Conservation (phyloP, 192 early-diverging fungal species). For the Backusella luteola region DNA sequence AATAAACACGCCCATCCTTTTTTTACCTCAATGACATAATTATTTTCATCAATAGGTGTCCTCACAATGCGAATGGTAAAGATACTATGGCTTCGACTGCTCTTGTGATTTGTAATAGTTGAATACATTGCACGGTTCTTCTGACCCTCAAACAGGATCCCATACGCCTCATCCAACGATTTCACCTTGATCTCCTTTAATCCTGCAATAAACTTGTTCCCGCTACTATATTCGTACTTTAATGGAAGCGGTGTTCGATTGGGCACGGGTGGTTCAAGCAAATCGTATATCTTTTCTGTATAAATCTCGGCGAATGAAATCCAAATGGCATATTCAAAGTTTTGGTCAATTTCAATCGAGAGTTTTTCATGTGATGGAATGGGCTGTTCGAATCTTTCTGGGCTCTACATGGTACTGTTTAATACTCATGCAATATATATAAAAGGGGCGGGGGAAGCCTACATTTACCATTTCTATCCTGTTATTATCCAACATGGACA, state of each 20-base stretch:
- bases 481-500: neutral
- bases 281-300: conserved; percentile 83
- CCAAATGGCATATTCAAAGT: conserved; percentile 80
- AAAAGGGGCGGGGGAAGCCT: too few species aligned
- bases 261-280: conserved; percentile 52
- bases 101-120: conserved; percentile 53
- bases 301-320: conserved; percentile 92
- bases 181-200: conserved; percentile 57
- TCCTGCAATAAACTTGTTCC: conserved; percentile 61
- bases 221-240: conserved; percentile 38
- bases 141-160: conserved; percentile 57
- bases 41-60: conserved; percentile 43
- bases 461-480: neutral
- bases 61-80: conserved; percentile 67
- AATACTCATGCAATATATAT: too few species aligned
- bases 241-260: conserved; percentile 34
- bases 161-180: conserved; percentile 54
- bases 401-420: neutral
- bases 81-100: conserved; percentile 63
- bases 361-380: neutral
- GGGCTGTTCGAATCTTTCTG: conserved; percentile 1
- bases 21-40: conserved; percentile 40
- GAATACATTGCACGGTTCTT: conserved; percentile 57
- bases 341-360: conserved; percentile 35
- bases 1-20: neutral